phyloP scores from a whole-genome alignment of 805 yeast species.

The Ogataea polymorpha region DNA sequence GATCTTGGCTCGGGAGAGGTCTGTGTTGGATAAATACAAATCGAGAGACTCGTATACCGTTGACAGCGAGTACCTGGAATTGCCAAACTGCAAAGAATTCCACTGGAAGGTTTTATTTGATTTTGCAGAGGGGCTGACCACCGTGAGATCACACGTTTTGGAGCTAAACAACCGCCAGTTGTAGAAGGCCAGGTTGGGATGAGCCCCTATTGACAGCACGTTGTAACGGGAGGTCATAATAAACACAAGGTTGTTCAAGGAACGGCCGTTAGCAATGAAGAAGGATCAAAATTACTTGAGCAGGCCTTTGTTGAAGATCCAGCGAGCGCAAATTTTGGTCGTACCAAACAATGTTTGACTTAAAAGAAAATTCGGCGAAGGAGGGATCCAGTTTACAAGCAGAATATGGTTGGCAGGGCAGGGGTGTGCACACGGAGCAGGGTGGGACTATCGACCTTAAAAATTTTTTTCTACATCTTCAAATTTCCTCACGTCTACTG shows the following conservation, averaged over 20 bases:
- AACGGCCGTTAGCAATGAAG: not conserved
- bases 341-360: conserved; percentile 6
- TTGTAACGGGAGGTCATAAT: conserved; percentile 27
- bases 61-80: conserved; percentile 27
- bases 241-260: not conserved
- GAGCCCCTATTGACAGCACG: conserved; percentile 46
- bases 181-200: conserved; percentile 58
- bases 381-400: conserved; percentile 7
- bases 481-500: conserved; percentile 2
- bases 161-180: conserved; percentile 55
- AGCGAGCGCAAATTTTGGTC: conserved; percentile 1
- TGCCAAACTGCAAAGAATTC: conserved; percentile 34
- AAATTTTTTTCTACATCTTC: conserved; percentile 1
- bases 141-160: conserved; percentile 38
- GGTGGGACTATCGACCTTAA: conserved; percentile 9
- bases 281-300: not conserved
- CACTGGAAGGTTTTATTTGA: conserved; percentile 25
- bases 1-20: conserved; percentile 23
- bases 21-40: conserved; percentile 19
- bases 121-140: conserved; percentile 34
- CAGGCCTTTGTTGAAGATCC: conserved; percentile 1
- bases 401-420: conserved; percentile 4
- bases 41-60: conserved; percentile 25
- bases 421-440: conserved; percentile 8
- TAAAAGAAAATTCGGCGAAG: conserved; percentile 9